Percentiles rank a stretch among this genome's conserved stretches.
Evolutionary conservation across 225 moss, liverwort and hornwort genomes (phyloP).

Genomic region (Pleurozium schreberi): DNA sequence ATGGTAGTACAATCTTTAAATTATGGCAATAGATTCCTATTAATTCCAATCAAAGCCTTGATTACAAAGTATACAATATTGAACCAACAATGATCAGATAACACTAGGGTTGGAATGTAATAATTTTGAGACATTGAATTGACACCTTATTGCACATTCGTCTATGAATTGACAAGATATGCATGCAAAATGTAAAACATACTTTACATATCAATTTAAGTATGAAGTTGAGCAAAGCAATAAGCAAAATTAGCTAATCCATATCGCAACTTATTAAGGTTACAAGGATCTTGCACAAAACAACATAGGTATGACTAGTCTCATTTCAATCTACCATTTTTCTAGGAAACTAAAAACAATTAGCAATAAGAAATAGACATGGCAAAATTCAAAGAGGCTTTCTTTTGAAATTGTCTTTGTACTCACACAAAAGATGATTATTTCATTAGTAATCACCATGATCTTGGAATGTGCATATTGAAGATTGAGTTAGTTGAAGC

Average conservation of each 20-base stretch:
- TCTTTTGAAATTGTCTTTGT: neutral
- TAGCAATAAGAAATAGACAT: neutral
- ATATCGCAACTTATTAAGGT: rapidly evolving
- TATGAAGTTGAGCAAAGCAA: neutral
- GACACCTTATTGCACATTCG: neutral
- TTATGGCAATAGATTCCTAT: neutral
- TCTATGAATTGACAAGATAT: rapidly evolving
- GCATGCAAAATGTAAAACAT: neutral
- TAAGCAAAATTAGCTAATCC: neutral
- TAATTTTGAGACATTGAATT: neutral
- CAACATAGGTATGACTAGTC: neutral
- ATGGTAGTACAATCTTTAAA: neutral
- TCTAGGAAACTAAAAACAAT: neutral
- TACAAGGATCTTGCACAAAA: neutral
- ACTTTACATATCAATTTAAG: neutral
- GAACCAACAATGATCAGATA: neutral
- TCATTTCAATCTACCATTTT: neutral
- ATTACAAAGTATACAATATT: neutral
- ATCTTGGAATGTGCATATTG: neutral
- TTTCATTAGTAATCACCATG: neutral
- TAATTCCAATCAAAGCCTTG: neutral
- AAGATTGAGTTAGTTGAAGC: neutral
- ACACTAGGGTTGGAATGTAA: neutral
- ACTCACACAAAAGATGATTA: neutral
- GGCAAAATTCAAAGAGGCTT: rapidly evolving